Base-by-base conservation (phyloP, 2,329 filamentous ascomycete genomes). In the Nigrospora sphaerica region DNA sequence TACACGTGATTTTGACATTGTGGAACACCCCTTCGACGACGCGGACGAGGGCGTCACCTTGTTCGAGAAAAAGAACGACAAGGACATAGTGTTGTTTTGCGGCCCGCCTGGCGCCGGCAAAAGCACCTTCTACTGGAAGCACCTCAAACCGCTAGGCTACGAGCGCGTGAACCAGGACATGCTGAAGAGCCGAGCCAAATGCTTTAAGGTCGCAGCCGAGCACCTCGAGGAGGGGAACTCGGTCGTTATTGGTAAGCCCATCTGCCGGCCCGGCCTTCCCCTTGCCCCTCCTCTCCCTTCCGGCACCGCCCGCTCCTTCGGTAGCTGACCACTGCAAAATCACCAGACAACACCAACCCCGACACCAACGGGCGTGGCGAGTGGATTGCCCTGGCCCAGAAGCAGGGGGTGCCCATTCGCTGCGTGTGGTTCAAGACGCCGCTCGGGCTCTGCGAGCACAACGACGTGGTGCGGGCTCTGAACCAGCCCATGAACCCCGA, bases 31-130 rank as follows among this genome's bases (percentile, higher is more conserved):
- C 0, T 69, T 80, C 31, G 52, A 62, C 6, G 57, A 60, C n/a
- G 36, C 54, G 3, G 46, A 47, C 1, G 38, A 45, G 32, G 40
- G 41, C 14, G 37, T 54, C 40, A 50, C 16, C 10, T 36, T 79
- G 0, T 75, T 77, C 52, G 71, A 76, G 40, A 88, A 83, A 67
- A 77, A 73, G 44, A 80, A 85, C 57, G 63, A 77, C 6, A 65
- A 81, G 52, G 91, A 96, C 46, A 71, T 97, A 13, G 79, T 97
- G 19, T 66, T 97, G 9, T 88, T 95, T 62, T 92, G 88, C 59
- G 93, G 93, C 1, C 88, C 87, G 41, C 93, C 93, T 0, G 91
- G 88, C 1, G 82, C 89, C 3, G 93, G 93, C 16, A 97, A 98
- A 66, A 95, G 88, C 35, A 92, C 89, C 0, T 95, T 93, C 59